These are phyloP conservation scores for Ceratobasidium sp. DNA, from an alignment of 1,284 basidiomycete species.

Conservation along the genomic window DNA sequence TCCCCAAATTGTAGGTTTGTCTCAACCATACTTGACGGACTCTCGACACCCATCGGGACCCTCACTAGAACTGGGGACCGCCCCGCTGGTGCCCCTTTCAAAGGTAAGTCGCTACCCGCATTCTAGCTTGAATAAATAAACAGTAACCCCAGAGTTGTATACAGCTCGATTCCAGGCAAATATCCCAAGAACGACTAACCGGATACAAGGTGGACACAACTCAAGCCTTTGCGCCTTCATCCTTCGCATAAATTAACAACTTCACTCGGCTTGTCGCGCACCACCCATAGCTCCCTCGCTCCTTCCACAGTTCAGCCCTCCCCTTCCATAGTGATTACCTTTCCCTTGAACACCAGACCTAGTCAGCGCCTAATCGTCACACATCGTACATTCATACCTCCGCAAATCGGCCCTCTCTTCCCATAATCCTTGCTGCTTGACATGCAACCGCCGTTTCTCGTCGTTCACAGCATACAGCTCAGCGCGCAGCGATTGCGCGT, in stretches of 20 bases:
- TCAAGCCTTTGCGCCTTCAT: neutral
- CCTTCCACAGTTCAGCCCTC: constrained; percentile 13
- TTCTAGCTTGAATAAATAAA: too few relatives aligned
- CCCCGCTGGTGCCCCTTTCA: too few relatives aligned
- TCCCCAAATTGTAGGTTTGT: too few relatives aligned
- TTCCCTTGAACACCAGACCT: neutral
- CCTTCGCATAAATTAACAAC: neutral
- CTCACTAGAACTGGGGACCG: too few relatives aligned
- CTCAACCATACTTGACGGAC: too few relatives aligned
- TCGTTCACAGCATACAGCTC: constrained; percentile 12
- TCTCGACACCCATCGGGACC: too few relatives aligned
- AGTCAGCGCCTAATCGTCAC: neutral
- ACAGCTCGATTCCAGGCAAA: too few relatives aligned
- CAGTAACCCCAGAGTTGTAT: too few relatives aligned
- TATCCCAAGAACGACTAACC: too few relatives aligned
- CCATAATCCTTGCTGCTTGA: constrained; percentile 31
- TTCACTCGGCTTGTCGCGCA: constrained; percentile 7
- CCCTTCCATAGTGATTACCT: constrained; percentile 22
- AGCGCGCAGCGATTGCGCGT: neutral
- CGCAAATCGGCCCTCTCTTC: constrained; percentile 33
- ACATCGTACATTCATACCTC: neutral
- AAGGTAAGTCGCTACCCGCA: too few relatives aligned
- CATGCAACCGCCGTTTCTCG: constrained; percentile 7
- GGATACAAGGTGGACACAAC: too few relatives aligned
- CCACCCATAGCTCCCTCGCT: constrained; percentile 15